Conservation (phyloP, 805 yeast species). For the Cyberlindnera japonica region DNA sequence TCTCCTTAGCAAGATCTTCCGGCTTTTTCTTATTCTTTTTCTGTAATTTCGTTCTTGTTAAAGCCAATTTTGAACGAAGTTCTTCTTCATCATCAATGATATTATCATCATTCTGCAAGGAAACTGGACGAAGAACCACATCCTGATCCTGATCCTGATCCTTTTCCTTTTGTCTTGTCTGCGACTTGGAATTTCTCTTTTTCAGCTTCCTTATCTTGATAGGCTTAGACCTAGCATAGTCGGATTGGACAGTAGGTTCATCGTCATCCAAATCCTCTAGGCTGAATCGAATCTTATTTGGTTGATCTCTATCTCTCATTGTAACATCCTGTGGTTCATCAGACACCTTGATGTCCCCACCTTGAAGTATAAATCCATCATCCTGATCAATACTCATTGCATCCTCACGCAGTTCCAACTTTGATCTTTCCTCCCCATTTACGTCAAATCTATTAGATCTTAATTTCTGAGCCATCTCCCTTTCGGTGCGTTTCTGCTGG, state of each 20-base stretch:
- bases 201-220: slow-evolving; percentile 31
- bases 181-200: slow-evolving; percentile 17
- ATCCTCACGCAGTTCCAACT: slow-evolving; percentile 18
- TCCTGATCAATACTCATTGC: slow-evolving; percentile 7
- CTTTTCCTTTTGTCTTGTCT: slow-evolving; percentile 11
- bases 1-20: slow-evolving; percentile 23
- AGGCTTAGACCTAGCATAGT: slow-evolving; percentile 27
- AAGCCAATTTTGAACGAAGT: slow-evolving; percentile 25
- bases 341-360: slow-evolving; percentile 4
- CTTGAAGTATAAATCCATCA: slow-evolving; percentile 18
- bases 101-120: slow-evolving; percentile 26
- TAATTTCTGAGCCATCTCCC: slow-evolving; percentile 15
- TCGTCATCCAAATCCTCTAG: slow-evolving; percentile 18
- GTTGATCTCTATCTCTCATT: neutral
- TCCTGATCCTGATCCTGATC: slow-evolving; percentile 21
- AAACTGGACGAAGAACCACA: slow-evolving; percentile 26
- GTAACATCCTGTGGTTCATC: neutral
- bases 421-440: slow-evolving; percentile 15
- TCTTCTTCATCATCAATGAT: slow-evolving; percentile 23
- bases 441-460: slow-evolving; percentile 12
- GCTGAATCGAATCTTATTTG: slow-evolving; percentile 11
- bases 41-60: slow-evolving; percentile 15
- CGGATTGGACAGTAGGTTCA: slow-evolving; percentile 10
- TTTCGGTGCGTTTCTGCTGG: slow-evolving; percentile 16
- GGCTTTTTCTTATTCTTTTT: slow-evolving; percentile 21